phyloP scores from a whole-genome alignment of 768 basidiomycete genomes.

The Tubosaeta brunneosetosa region DNA sequence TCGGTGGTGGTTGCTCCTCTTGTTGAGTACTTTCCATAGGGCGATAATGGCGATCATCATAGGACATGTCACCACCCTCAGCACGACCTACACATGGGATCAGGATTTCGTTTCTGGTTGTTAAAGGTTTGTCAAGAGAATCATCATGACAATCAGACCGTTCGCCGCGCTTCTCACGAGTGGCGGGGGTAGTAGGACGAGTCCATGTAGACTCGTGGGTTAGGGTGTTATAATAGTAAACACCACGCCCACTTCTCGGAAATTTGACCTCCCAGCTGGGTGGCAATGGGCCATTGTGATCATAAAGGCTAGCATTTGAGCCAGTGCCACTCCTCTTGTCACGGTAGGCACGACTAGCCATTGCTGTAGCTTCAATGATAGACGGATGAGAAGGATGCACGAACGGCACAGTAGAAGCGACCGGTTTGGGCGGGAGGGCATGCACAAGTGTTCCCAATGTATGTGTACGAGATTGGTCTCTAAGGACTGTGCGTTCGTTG shows the following conservation, averaged over 20 bases:
- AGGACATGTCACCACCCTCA: slow-evolving; percentile 39
- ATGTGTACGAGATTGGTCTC: slow-evolving; percentile 23
- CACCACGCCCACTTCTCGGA: slow-evolving; percentile 43
- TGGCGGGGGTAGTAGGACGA: slow-evolving; percentile 38
- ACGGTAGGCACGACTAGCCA: slow-evolving; percentile 44
- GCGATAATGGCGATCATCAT: slow-evolving; percentile 63
- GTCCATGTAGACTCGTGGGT: slow-evolving; percentile 59
- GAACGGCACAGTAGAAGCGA: slow-evolving; percentile 46
- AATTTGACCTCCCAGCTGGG: slow-evolving; percentile 58
- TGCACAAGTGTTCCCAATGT: slow-evolving; percentile 49
- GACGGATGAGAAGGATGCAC: slow-evolving; percentile 53
- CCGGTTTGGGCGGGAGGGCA: slow-evolving; percentile 65
- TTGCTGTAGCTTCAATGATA: slow-evolving; percentile 57
- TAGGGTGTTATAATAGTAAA: slow-evolving; percentile 56
- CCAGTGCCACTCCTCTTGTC: slow-evolving; percentile 40
- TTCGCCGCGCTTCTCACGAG: slow-evolving; percentile 22
- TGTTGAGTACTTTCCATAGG: slow-evolving; percentile 35
- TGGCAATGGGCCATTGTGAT: slow-evolving; percentile 39
- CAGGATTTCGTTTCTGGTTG: slow-evolving; percentile 20
- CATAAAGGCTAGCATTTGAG: slow-evolving; percentile 21
- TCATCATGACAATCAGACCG: slow-evolving; percentile 26
- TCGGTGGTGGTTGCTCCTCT: slow-evolving; percentile 24
- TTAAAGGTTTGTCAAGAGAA: slow-evolving; percentile 22
- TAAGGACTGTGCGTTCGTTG: slow-evolving; percentile 10
- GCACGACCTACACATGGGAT: slow-evolving; percentile 27